Evolutionary conservation across 805 yeast genomes (phyloP), one percentile per base, ranked within the genome.

Genomic region (Clavispora phyllophila): DNA sequence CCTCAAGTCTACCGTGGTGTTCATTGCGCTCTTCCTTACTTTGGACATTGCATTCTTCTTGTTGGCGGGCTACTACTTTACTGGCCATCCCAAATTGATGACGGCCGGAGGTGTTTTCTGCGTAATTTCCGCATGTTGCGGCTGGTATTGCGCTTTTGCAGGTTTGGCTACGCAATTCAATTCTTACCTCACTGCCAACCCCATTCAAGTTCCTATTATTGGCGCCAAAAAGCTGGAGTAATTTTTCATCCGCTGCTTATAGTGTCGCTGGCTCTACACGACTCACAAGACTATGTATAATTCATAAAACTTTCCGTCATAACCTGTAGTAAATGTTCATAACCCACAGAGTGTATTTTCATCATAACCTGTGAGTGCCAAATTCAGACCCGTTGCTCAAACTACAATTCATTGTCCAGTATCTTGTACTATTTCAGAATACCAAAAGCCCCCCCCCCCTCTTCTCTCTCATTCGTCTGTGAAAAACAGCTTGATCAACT

Each of bases 41-140:
- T 65, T 82, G 44, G 79, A 74, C 55, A 37, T 76, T 41, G 80
- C 84, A 12, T 75, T 82, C 51, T 55, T 80, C 50, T 52, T 76
- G 48, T 64, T 80, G 38, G 56, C 76, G 9, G 59, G 78, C 35
- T 85, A 81, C 14, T 55, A 68, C 37, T 73, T 82, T 49, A 76
- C 76, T n/a, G 61, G 56, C 0, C 50, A 46, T 25, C 32, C 49
- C 5, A 14, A 27, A 13, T 39, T 48, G 25, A 39, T 47, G 44
- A 46, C 43, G 25, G 50, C 47, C 2, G 54, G 55, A 8, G 55
- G 54, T 2, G 40, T 51, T 9, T 47, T 49, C 37, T 47, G 45
- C 14, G 42, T 45, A 20, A 23, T 47, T 25, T 37, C 55, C 14
- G 46, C 54, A 9, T 9, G 46, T 14, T 49, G 54, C 35, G 54